Conservation (phyloP, 495 filamentous ascomycete species). For the Penicillium simplicissimum region DNA sequence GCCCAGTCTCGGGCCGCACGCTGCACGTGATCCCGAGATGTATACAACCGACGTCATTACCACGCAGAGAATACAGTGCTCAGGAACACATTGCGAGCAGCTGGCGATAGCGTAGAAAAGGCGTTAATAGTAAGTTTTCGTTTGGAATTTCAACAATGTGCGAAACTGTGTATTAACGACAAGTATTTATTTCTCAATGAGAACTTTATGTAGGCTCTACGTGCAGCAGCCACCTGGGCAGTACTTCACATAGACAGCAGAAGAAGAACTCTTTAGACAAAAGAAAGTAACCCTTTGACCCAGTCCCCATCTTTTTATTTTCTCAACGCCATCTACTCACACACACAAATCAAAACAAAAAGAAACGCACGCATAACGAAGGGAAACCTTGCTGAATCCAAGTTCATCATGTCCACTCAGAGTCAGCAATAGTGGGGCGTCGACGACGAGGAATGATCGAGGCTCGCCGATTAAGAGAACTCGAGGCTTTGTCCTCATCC, state of each 20-base stretch:
- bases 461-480: slow-evolving; percentile 37
- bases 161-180: neutral
- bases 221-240: slow-evolving; percentile 32
- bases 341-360: slow-evolving; percentile 13
- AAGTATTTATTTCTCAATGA: slow-evolving; percentile 25
- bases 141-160: neutral
- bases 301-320: slow-evolving; percentile 9
- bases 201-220: slow-evolving; percentile 23
- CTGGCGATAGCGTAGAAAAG: neutral
- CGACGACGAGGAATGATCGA: slow-evolving; percentile 45
- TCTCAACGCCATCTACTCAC: slow-evolving; percentile 19
- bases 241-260: slow-evolving; percentile 22
- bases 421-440: slow-evolving; percentile 39
- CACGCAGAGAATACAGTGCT: neutral
- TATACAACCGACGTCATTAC: slow-evolving; percentile 16
- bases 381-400: neutral
- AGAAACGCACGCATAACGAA: slow-evolving; percentile 16
- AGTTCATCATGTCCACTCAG: slow-evolving; percentile 36
- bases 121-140: neutral
- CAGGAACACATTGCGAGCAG: neutral
- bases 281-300: slow-evolving; percentile 12
- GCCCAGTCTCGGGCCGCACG: slow-evolving; percentile 19
- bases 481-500: slow-evolving; percentile 43
- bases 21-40: slow-evolving; percentile 17
- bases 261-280: slow-evolving; percentile 14